A percentile compares a stretch with the other conserved stretches of the same genome.
Conservation (phyloP, 345 rosid species). For the Arabis alpina region DNA sequence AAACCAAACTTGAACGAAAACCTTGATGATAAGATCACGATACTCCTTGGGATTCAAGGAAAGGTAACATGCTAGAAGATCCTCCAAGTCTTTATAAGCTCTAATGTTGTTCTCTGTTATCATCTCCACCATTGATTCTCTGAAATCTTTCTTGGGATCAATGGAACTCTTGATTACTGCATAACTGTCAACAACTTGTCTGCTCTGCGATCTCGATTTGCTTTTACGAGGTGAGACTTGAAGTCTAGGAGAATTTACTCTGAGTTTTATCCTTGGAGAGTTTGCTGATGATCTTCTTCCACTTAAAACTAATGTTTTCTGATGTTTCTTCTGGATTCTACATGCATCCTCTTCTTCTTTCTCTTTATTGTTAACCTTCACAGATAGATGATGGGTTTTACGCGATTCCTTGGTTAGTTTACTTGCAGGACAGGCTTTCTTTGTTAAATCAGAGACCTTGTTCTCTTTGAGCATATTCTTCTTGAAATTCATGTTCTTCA, state of each 20-base stretch:
- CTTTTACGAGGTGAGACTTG: slow-evolving; percentile 44
- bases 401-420: slow-evolving; percentile 7
- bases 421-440: slow-evolving; percentile 37
- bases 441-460: slow-evolving; percentile 34
- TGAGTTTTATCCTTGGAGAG: slow-evolving; percentile 48
- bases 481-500: slow-evolving; percentile 32
- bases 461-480: slow-evolving; percentile 37
- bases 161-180: slow-evolving; percentile 70
- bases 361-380: slow-evolving; percentile 16
- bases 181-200: slow-evolving; percentile 47
- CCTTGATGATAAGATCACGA: slow-evolving; percentile 70
- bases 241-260: slow-evolving; percentile 58
- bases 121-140: slow-evolving; percentile 92
- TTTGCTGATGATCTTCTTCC: slow-evolving; percentile 42
- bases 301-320: slow-evolving; percentile 16
- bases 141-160: slow-evolving; percentile 83
- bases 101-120: slow-evolving; percentile 71
- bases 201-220: slow-evolving; percentile 38
- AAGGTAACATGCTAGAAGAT: slow-evolving; percentile 82
- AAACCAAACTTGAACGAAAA: slow-evolving; percentile 79
- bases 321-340: slow-evolving; percentile 28
- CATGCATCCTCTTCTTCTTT: background rate
- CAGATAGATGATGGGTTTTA: slow-evolving; percentile 16
- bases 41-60: slow-evolving; percentile 65
- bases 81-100: slow-evolving; percentile 62